A percentile compares a stretch with the other conserved stretches of the same genome.
Conservation (phyloP, 1,284 basidiomycete species). For the Neonothopanus nambi region DNA sequence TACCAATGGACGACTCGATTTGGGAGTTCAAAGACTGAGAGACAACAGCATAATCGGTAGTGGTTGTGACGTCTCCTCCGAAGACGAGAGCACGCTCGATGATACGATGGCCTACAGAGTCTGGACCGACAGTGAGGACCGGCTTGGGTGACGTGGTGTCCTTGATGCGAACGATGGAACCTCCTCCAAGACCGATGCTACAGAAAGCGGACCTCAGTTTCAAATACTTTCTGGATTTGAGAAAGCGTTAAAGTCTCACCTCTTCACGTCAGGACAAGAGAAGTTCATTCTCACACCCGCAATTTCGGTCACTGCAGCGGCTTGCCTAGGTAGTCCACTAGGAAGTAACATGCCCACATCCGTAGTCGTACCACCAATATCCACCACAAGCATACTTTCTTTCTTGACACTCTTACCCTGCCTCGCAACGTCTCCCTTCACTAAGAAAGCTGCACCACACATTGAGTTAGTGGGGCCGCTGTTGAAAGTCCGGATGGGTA, state of each 20-base stretch:
- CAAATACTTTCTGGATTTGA: background rate
- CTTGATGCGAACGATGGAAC: constrained; percentile 45
- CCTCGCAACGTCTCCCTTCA: constrained; percentile 26
- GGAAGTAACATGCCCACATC: constrained; percentile 35
- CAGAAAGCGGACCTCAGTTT: no score
- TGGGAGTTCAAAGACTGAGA: constrained; percentile 17
- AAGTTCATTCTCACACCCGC: constrained; percentile 22
- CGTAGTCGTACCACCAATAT: constrained; percentile 47
- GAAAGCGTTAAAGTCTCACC: constrained; percentile 23
- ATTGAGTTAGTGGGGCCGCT: constrained; percentile 68
- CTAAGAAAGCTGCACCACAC: constrained; percentile 61
- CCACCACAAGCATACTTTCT: constrained; percentile 50
- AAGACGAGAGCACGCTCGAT: constrained; percentile 50
- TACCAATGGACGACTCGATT: constrained; percentile 38
- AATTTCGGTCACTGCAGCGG: constrained; percentile 23
- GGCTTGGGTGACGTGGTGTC: constrained; percentile 20
- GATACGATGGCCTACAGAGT: constrained; percentile 59
- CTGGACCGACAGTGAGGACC: constrained; percentile 51
- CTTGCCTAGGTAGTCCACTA: constrained; percentile 31
- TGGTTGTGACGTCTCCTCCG: constrained; percentile 49
- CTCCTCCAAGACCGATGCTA: constrained; percentile 56
- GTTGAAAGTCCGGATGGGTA: constrained; percentile 65
- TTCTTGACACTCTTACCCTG: constrained; percentile 28
- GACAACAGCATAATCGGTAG: constrained; percentile 58
- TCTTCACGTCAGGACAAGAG: constrained; percentile 41